phyloP scores from a whole-genome alignment of 176 grass and related monocot genomes.

The Puccinellia tenuiflora region DNA sequence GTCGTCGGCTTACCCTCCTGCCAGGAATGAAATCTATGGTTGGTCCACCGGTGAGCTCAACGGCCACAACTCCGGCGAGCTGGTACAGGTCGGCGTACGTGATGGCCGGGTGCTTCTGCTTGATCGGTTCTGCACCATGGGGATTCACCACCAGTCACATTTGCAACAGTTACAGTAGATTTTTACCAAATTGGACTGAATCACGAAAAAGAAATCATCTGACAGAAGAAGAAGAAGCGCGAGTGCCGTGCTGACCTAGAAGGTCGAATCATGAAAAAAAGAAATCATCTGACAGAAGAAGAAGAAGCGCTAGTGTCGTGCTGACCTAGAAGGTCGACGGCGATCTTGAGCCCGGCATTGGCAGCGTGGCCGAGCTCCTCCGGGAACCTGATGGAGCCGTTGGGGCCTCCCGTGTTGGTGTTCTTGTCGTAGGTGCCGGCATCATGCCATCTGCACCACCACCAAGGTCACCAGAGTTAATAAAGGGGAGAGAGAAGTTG shows the following conservation, averaged over 20 bases:
- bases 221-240: no score
- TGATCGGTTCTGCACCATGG: constrained; percentile 51
- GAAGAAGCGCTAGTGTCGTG: not conserved
- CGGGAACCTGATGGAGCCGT: constrained; percentile 45
- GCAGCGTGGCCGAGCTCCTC: constrained; percentile 48
- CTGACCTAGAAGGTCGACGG: constrained; percentile 62
- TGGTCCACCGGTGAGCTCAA: constrained; percentile 60
- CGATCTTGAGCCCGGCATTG: constrained; percentile 61
- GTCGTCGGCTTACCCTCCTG: constrained; percentile 24
- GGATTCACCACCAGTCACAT: no score
- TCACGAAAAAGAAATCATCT: no score
- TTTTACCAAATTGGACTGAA: no score
- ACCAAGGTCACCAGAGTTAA: no score
- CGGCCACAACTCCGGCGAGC: constrained; percentile 67
- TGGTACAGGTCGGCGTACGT: constrained; percentile 68
- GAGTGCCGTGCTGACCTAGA: no score
- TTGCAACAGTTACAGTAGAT: no score
- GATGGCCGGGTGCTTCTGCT: constrained; percentile 51
- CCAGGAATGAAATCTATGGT: constrained; percentile 58
- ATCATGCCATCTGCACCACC: constrained; percentile 63
- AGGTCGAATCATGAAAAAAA: no score
- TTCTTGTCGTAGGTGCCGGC: constrained; percentile 60
- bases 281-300: not conserved
- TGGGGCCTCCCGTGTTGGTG: constrained; percentile 58
- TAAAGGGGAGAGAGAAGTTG: no score